These are phyloP conservation scores for Cinnamomum micranthum DNA, from an alignment of 164 flowering plant species.

Conservation along the genomic window DNA sequence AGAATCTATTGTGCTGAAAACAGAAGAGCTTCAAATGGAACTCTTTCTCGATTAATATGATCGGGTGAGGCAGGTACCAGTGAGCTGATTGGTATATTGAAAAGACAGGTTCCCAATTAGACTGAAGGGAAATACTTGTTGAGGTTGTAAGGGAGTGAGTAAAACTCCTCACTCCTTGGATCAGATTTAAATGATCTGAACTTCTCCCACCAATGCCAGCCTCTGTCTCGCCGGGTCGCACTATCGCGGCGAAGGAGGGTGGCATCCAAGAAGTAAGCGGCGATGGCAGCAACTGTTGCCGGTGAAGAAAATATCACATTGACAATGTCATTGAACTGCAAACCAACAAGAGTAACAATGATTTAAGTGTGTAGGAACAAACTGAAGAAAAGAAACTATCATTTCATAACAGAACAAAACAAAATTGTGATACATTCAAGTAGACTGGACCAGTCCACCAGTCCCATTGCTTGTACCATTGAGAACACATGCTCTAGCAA, in stretches of 20 bases:
- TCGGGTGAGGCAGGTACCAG: not conserved
- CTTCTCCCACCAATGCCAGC: slow-evolving; percentile 90
- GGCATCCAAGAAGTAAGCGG: slow-evolving; percentile 60
- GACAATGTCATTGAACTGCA: slow-evolving; percentile 74
- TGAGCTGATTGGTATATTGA: not conserved
- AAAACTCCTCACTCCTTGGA: slow-evolving; percentile 76
- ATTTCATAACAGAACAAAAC: not conserved
- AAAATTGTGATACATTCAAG: not conserved
- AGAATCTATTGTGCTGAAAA: not conserved
- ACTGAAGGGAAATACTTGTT: slow-evolving; percentile 80
- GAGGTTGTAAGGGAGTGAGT: slow-evolving; percentile 71
- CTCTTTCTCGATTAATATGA: not conserved
- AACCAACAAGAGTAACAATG: not conserved
- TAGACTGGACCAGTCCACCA: not conserved
- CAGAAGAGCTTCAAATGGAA: not conserved
- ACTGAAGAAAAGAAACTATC: not conserved
- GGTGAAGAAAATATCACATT: slow-evolving; percentile 82
- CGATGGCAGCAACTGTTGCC: slow-evolving; percentile 62
- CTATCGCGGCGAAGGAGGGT: slow-evolving; percentile 48
- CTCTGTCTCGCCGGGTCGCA: slow-evolving; percentile 58
- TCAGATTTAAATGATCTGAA: slow-evolving; percentile 56
- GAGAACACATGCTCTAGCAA: not conserved
- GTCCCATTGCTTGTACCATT: not conserved
- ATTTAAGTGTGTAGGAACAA: not conserved
- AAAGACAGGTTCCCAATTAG: slow-evolving; percentile 16